Percentiles rank a stretch among this genome's conserved stretches.
phyloP scores from a whole-genome alignment of 228 moss, liverwort and hornwort species.

The Sphagnum magellanicum region DNA sequence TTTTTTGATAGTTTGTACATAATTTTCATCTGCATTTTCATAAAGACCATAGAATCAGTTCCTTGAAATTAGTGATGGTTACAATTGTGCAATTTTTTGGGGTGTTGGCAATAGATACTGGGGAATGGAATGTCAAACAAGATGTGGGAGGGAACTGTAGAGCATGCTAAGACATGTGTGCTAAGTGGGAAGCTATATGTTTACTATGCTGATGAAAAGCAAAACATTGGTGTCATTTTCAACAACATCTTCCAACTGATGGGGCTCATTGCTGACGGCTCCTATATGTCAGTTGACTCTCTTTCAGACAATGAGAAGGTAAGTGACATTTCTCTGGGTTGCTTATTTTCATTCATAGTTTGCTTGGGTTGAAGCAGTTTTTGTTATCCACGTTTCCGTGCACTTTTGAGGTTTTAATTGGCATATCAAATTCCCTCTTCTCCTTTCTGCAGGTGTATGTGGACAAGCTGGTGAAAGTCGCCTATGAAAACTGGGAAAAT shows the following conservation, averaged over 20 bases:
- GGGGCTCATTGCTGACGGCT: conserved; percentile 90
- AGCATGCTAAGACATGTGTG: conserved; percentile 91
- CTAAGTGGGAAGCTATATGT: conserved; percentile 92
- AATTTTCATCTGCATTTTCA: no score
- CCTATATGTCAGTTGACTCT: conserved; percentile 95
- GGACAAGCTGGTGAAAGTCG: conserved; percentile 92
- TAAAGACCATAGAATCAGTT: no score
- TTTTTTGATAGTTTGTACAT: no score
- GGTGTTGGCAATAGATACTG: conserved; percentile 32
- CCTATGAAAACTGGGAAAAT: conserved; percentile 96
- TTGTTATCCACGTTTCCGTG: no score
- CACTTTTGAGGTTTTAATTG: no score
- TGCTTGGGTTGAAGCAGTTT: no score
- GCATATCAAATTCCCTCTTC: no score
- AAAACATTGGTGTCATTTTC: conserved; percentile 92
- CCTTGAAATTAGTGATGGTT: no score
- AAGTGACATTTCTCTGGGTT: not conserved
- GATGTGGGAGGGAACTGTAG: conserved; percentile 99
- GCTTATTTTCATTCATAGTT: not conserved
- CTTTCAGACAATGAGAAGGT: conserved; percentile 93
- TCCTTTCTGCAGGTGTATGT: conserved; percentile 59
- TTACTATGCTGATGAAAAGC: conserved; percentile 94
- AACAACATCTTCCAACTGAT: conserved; percentile 97
- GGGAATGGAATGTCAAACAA: conserved; percentile 99
- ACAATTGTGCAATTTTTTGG: not conserved